Conservation (phyloP, 306 rosid species). For the Vigna angularis region DNA sequence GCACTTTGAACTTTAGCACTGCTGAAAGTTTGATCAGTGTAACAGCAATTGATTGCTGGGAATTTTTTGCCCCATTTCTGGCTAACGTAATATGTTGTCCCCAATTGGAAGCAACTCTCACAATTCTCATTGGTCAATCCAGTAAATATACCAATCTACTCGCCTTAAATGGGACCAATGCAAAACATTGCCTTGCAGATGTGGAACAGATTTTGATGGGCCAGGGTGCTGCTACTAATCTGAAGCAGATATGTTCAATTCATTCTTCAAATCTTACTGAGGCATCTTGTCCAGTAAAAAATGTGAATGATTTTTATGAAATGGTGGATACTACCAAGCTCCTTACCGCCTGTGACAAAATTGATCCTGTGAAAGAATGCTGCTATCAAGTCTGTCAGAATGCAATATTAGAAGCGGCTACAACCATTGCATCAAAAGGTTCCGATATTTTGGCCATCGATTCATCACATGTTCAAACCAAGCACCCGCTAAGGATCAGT, state of each 20-base stretch:
- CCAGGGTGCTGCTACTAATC: constrained; percentile 73
- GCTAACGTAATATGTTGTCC: constrained; percentile 98
- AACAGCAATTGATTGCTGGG: constrained; percentile 92
- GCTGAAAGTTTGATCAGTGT: constrained; percentile 74
- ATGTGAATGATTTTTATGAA: constrained; percentile 69
- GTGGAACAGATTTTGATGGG: constrained; percentile 86
- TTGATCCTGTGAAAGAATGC: constrained; percentile 93
- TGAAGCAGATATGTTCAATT: constrained; percentile 72
- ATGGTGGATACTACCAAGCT: constrained; percentile 77
- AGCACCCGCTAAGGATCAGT: constrained; percentile 57
- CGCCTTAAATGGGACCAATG: constrained; percentile 70
- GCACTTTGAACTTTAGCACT: constrained; percentile 78
- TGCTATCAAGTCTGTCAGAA: constrained; percentile 79
- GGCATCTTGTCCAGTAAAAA: constrained; percentile 79
- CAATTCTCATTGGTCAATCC: constrained; percentile 88
- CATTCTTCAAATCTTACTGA: constrained; percentile 75
- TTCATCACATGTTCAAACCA: constrained; percentile 60
- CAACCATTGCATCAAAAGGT: constrained; percentile 67
- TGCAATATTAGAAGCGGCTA: constrained; percentile 94
- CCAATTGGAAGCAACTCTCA: constrained; percentile 91
- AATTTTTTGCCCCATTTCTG: constrained; percentile 74
- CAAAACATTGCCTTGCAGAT: constrained; percentile 83
- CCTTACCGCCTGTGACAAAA: constrained; percentile 80
- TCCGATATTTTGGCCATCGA: constrained; percentile 67
- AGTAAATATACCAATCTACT: constrained; percentile 74